Evolutionary conservation across 805 yeast species (phyloP).

Genomic region (Starmerella sp.): DNA sequence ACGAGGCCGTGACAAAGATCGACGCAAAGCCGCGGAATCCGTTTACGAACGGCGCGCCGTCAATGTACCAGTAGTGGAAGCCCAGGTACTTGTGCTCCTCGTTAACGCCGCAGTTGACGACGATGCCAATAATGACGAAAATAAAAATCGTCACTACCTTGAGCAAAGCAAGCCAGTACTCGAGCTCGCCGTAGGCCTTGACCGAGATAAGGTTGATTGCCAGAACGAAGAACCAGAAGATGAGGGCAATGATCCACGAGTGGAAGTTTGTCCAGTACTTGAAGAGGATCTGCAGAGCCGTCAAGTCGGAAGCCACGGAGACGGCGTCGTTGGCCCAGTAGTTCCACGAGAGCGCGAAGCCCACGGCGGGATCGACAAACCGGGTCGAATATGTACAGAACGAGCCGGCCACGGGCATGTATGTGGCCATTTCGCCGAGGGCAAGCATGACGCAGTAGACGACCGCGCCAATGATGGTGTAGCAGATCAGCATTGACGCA

Average conservation of each 20-base stretch:
- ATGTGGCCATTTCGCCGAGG: slow-evolving; percentile 48
- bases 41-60: slow-evolving; percentile 35
- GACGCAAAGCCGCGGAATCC: slow-evolving; percentile 37
- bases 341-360: slow-evolving; percentile 41
- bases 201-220: slow-evolving; percentile 40
- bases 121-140: slow-evolving; percentile 45
- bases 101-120: slow-evolving; percentile 48
- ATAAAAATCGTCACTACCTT: slow-evolving; percentile 58
- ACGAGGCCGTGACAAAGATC: slow-evolving; percentile 47
- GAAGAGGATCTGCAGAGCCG: slow-evolving; percentile 38
- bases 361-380: slow-evolving; percentile 41
- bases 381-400: slow-evolving; percentile 41
- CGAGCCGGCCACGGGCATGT: slow-evolving; percentile 44
- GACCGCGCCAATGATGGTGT: slow-evolving; percentile 35
- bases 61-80: slow-evolving; percentile 41
- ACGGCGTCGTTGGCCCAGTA: slow-evolving; percentile 45
- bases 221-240: slow-evolving; percentile 44
- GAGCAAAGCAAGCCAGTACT: slow-evolving; percentile 55
- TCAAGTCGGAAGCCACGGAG: slow-evolving; percentile 39
- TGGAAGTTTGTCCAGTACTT: slow-evolving; percentile 37
- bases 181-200: slow-evolving; percentile 43
- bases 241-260: slow-evolving; percentile 37
- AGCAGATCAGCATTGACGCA: slow-evolving; percentile 41
- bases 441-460: slow-evolving; percentile 33
- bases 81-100: slow-evolving; percentile 32